A percentile compares a stretch with the other conserved stretches of the same genome.
These are phyloP conservation scores for Imleria badia DNA, from an alignment of 768 basidiomycete genomes.

Conservation along the genomic window DNA sequence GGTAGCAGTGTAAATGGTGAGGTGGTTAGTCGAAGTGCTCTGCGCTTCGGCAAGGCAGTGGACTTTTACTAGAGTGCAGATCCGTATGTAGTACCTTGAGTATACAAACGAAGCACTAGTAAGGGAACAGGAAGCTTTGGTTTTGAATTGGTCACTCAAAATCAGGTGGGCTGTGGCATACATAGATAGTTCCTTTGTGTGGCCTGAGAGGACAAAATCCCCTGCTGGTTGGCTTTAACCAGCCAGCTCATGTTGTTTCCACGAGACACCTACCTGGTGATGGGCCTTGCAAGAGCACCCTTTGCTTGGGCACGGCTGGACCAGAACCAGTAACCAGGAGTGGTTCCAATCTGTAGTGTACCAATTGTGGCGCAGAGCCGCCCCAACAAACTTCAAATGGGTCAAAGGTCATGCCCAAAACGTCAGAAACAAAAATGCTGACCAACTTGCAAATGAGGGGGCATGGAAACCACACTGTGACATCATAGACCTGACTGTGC, in stretches of 20 bases:
- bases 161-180: neutral
- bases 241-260: no score
- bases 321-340: slow-evolving; percentile 8
- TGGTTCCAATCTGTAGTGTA: slow-evolving; percentile 1
- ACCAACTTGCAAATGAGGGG: slow-evolving; percentile 21
- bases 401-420: slow-evolving; percentile 24
- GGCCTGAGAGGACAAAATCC: slow-evolving; percentile 6
- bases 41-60: neutral
- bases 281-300: no score
- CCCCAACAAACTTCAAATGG: slow-evolving; percentile 26
- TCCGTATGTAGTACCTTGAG: neutral
- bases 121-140: slow-evolving; percentile 1
- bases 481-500: no score
- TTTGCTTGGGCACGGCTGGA: no score
- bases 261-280: no score
- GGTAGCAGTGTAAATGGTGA: no score
- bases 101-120: slow-evolving; percentile 5
- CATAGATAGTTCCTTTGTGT: neutral
- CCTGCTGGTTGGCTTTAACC: neutral
- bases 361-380: slow-evolving; percentile 6
- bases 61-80: neutral
- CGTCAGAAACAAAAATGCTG: slow-evolving; percentile 27
- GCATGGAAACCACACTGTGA: neutral
- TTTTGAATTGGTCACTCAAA: neutral
- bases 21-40: neutral